Evolutionary conservation across 331 rosid genomes (phyloP).

Genomic region (Rhamnella rubrinervis): DNA sequence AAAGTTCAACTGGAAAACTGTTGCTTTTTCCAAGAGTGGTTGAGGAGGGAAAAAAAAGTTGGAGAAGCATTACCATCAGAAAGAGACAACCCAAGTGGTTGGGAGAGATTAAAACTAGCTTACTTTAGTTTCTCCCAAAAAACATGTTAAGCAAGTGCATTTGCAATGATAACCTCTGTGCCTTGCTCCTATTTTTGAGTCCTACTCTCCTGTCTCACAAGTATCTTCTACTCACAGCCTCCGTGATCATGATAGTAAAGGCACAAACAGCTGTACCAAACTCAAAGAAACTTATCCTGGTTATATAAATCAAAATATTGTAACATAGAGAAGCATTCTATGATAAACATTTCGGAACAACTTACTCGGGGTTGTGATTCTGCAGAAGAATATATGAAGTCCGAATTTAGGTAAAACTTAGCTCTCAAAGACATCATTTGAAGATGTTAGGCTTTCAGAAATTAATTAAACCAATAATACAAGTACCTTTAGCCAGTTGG

Average conservation of each 20-base stretch:
- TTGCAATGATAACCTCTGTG: neutral
- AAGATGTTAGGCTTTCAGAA: neutral
- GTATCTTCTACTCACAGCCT: neutral
- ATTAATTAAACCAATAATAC: neutral
- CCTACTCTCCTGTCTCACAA: neutral
- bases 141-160: neutral
- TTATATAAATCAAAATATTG: too few relatives aligned
- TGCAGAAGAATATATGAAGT: neutral
- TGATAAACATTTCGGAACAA: too few relatives aligned
- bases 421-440: neutral
- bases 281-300: neutral
- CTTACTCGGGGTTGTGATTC: too few relatives aligned
- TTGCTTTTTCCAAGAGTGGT: slow-evolving; percentile 14
- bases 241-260: too few relatives aligned
- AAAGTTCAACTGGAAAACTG: slow-evolving; percentile 2
- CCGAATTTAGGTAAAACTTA: neutral
- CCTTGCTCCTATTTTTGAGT: neutral
- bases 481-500: neutral
- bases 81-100: slow-evolving; percentile 19
- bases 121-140: neutral
- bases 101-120: slow-evolving; percentile 3
- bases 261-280: neutral
- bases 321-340: too few relatives aligned
- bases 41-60: slow-evolving; percentile 13
- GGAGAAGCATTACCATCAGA: slow-evolving; percentile 41